Evolutionary conservation across 495 filamentous ascomycete genomes (phyloP).

Genomic region (Penicillium chermesinum): DNA sequence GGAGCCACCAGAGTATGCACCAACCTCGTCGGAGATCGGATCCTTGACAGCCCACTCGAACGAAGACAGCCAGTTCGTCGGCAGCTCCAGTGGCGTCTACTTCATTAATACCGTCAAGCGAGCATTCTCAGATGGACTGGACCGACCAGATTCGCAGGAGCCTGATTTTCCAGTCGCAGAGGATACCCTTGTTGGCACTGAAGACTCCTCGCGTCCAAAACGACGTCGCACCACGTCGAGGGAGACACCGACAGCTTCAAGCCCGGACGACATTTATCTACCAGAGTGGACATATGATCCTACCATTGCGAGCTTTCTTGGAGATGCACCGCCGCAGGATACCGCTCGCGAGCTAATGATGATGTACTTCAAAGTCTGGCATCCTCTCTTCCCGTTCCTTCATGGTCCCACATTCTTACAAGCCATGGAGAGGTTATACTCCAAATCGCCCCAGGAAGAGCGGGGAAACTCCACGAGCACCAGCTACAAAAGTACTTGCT

Average conservation of each 20-base stretch:
- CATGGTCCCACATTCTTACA: slow-evolving; percentile 47
- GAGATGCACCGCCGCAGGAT: slow-evolving; percentile 26
- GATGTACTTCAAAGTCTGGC: slow-evolving; percentile 42
- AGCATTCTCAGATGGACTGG: slow-evolving; percentile 30
- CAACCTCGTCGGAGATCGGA: slow-evolving; percentile 32
- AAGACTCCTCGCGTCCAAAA: slow-evolving; percentile 21
- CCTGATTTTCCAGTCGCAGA: slow-evolving; percentile 34
- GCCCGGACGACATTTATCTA: slow-evolving; percentile 6
- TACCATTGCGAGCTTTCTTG: slow-evolving; percentile 22
- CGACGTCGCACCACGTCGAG: slow-evolving; percentile 13
- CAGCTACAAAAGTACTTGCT: slow-evolving; percentile 27
- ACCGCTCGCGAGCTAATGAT: slow-evolving; percentile 34
- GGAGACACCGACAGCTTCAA: background rate
- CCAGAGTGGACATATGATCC: slow-evolving; percentile 32
- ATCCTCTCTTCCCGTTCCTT: slow-evolving; percentile 47
- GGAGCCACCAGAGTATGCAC: slow-evolving; percentile 28
- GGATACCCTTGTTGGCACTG: slow-evolving; percentile 34
- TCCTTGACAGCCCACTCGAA: slow-evolving; percentile 38
- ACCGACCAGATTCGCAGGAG: slow-evolving; percentile 15
- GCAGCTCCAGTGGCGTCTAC: slow-evolving; percentile 40
- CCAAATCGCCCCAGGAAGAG: slow-evolving; percentile 5
- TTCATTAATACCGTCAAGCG: slow-evolving; percentile 41
- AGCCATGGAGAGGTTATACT: slow-evolving; percentile 40
- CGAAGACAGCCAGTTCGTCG: slow-evolving; percentile 41
- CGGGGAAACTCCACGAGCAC: background rate